These are phyloP conservation scores for Colletotrichum musicola DNA, from an alignment of 2,329 filamentous ascomycete species.

Conservation along the genomic window DNA sequence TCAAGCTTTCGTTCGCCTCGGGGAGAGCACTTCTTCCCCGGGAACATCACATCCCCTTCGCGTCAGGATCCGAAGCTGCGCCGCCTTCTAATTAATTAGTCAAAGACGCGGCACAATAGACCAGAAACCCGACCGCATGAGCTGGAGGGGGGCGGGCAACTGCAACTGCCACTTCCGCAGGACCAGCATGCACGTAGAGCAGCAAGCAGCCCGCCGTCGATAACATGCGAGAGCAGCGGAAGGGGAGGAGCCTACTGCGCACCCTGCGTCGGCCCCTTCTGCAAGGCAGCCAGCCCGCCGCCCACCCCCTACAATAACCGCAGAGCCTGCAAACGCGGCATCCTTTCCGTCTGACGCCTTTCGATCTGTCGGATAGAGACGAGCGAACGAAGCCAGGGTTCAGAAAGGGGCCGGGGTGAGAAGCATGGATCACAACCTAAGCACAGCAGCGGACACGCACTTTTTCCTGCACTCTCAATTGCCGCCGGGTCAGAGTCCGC, in stretches of 20 bases:
- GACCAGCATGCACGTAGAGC: neutral
- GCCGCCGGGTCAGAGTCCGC: conserved; percentile 1
- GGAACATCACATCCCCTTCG: too few species aligned
- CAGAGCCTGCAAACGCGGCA: conserved; percentile 10
- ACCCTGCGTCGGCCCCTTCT: conserved; percentile 15
- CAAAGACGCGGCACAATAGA: neutral
- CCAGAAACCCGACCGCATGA: conserved; percentile 7
- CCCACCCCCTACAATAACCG: neutral
- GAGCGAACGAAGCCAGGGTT: neutral
- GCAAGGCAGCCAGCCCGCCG: neutral
- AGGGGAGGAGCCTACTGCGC: neutral
- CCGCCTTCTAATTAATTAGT: too few species aligned
- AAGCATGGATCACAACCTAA: neutral
- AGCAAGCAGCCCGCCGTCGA: neutral
- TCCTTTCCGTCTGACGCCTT: conserved; percentile 2
- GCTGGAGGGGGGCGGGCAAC: neutral
- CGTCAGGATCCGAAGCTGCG: too few species aligned
- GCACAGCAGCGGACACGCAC: neutral
- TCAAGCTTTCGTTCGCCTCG: too few species aligned
- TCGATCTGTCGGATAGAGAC: neutral
- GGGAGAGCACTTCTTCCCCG: neutral
- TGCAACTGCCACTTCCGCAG: conserved; percentile 24
- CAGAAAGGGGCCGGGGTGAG: neutral
- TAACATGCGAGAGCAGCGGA: neutral
- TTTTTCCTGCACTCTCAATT: conserved; percentile 1